phyloP scores from a whole-genome alignment of 2,329 filamentous ascomycete genomes.

The Peltaster fructicola region DNA sequence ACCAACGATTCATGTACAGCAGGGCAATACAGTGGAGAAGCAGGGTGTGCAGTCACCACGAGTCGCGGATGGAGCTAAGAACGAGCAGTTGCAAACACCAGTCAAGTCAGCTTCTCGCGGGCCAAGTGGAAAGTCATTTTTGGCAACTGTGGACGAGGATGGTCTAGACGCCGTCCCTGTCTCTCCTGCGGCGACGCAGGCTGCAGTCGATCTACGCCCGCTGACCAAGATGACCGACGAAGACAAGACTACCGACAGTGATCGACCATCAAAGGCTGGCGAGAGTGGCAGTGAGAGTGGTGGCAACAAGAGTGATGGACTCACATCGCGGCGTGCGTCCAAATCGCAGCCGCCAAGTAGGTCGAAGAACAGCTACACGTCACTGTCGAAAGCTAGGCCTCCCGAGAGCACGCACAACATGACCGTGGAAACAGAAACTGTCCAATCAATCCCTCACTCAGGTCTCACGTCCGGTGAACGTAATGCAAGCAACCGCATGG shows the following conservation, averaged over 20 bases:
- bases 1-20: too few species aligned
- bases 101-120: slow-evolving; percentile 24
- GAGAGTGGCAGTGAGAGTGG: slow-evolving; percentile 51
- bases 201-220: slow-evolving; percentile 16
- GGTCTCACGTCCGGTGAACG: slow-evolving; percentile 47
- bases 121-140: slow-evolving; percentile 31
- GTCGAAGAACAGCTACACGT: slow-evolving; percentile 53
- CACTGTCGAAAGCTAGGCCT: slow-evolving; percentile 49
- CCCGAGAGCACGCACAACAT: slow-evolving; percentile 72
- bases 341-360: slow-evolving; percentile 34
- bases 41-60: too few species aligned
- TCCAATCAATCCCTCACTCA: slow-evolving; percentile 75
- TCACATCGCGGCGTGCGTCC: too few species aligned
- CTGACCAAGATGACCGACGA: slow-evolving; percentile 11
- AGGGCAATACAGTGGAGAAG: too few species aligned
- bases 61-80: slow-evolving; percentile 18
- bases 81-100: slow-evolving; percentile 20
- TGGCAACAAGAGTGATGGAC: slow-evolving; percentile 35
- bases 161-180: slow-evolving; percentile 30
- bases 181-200: slow-evolving; percentile 35
- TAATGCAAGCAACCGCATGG: slow-evolving; percentile 39
- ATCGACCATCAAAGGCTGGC: slow-evolving; percentile 15
- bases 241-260: slow-evolving; percentile 13
- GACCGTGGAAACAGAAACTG: slow-evolving; percentile 95
- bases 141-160: slow-evolving; percentile 65